Conservation (phyloP, 225 moss, liverwort and hornwort species). For the Antitrichia curtipendula region DNA sequence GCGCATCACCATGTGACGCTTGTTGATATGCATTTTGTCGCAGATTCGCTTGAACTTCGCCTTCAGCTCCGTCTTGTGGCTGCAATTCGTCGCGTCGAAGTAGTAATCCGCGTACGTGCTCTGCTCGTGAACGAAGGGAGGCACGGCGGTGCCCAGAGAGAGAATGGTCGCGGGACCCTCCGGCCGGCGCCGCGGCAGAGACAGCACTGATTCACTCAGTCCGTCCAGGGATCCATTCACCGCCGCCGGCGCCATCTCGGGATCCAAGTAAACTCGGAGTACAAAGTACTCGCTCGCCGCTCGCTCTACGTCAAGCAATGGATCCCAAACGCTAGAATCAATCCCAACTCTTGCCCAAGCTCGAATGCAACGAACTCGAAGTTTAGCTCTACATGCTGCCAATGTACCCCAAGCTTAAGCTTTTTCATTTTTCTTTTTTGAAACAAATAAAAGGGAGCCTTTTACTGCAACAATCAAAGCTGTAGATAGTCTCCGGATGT, state of each 20-base stretch:
- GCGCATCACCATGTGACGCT: conserved; percentile 48
- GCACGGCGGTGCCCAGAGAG: conserved; percentile 25
- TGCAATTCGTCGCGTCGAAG: conserved; percentile 26
- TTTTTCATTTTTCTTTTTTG: too few species aligned
- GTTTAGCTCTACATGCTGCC: neutral
- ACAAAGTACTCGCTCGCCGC: neutral
- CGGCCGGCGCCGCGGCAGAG: neutral
- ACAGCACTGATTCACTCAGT: neutral
- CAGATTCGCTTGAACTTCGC: conserved; percentile 45
- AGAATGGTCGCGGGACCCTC: conserved; percentile 33
- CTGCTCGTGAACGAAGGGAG: conserved; percentile 28
- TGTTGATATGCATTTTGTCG: conserved; percentile 56
- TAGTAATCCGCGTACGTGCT: conserved; percentile 37
- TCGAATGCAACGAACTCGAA: neutral
- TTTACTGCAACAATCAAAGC: too few species aligned
- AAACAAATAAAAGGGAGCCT: too few species aligned
- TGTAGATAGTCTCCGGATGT: too few species aligned
- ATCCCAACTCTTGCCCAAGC: neutral
- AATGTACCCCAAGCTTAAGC: too few species aligned
- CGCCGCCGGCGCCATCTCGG: neutral
- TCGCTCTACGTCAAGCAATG: too few species aligned
- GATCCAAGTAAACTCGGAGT: neutral
- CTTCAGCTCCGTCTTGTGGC: conserved; percentile 38
- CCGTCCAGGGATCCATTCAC: neutral
- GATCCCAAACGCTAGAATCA: neutral